A percentile compares a stretch with the other conserved stretches of the same genome.
Conservation (phyloP, 106 monocot species). For the Phalaenopsis aphrodite region DNA sequence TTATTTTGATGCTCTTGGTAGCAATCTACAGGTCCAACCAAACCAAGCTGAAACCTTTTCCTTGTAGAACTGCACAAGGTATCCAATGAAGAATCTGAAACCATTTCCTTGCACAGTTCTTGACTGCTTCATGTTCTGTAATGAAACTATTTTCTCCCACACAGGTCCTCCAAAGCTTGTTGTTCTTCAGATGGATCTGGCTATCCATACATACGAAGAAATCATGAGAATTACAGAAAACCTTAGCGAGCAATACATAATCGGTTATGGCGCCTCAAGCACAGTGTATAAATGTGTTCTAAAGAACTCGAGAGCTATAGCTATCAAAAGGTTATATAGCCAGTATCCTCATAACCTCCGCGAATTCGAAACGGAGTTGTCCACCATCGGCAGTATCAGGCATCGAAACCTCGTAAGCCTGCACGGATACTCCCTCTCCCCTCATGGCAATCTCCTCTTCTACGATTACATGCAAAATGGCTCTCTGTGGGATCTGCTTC, state of each 20-base stretch:
- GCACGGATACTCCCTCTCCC: slow-evolving; percentile 86
- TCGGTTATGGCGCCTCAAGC: slow-evolving; percentile 91
- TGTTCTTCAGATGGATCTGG: slow-evolving; percentile 93
- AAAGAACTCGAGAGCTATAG: slow-evolving; percentile 75
- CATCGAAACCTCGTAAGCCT: slow-evolving; percentile 91
- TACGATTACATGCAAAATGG: slow-evolving; percentile 99
- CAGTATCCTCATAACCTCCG: slow-evolving; percentile 57
- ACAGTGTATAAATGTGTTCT: slow-evolving; percentile 80
- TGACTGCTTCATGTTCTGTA: neutral
- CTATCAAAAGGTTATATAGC: slow-evolving; percentile 70
- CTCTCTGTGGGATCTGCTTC: slow-evolving; percentile 97
- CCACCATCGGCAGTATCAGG: slow-evolving; percentile 85
- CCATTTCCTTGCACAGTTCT: neutral
- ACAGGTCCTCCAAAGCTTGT: slow-evolving; percentile 80
- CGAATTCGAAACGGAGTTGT: slow-evolving; percentile 91
- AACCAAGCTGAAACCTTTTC: slow-evolving; percentile 31
- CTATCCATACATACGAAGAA: slow-evolving; percentile 83
- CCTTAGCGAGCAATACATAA: slow-evolving; percentile 80
- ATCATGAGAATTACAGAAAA: slow-evolving; percentile 88
- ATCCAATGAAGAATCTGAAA: neutral
- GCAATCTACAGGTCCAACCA: slow-evolving; percentile 52
- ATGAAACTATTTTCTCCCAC: neutral
- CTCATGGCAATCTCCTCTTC: slow-evolving; percentile 93
- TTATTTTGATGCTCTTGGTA: slow-evolving; percentile 38
- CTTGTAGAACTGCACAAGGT: slow-evolving; percentile 37